These are phyloP conservation scores for Schizochytrium sp. DNA, from an alignment of 108 stramenopile species.

Conservation along the genomic window DNA sequence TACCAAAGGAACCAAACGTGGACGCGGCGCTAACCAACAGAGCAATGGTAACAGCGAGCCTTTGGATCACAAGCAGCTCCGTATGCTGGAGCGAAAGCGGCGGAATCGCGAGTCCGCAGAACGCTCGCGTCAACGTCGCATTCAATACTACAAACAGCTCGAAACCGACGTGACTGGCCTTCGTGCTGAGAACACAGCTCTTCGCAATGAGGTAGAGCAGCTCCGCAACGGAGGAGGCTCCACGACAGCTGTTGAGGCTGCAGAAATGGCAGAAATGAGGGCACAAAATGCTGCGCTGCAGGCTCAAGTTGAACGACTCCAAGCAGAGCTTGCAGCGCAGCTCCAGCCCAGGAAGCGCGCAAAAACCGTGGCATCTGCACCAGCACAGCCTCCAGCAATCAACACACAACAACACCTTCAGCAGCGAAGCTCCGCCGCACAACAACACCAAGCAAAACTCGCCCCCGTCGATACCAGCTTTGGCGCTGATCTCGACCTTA, in stretches of 20 bases:
- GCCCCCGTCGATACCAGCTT: no score
- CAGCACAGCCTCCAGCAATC: background rate
- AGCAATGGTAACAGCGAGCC: slow-evolving; percentile 11
- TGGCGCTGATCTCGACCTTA: no score
- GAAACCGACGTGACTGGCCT: slow-evolving; percentile 15
- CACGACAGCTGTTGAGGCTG: background rate
- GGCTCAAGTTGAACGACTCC: slow-evolving; percentile 18
- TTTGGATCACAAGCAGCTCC: slow-evolving; percentile 7
- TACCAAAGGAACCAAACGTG: slow-evolving; percentile 5
- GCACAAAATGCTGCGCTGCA: slow-evolving; percentile 23
- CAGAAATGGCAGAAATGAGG: background rate
- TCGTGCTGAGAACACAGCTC: slow-evolving; percentile 21
- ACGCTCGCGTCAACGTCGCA: slow-evolving; percentile 22
- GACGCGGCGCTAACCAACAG: background rate
- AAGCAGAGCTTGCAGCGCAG: slow-evolving; percentile 8
- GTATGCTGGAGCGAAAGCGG: slow-evolving; percentile 58
- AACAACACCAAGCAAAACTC: no score
- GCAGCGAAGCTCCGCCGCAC: no score
- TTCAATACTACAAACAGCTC: slow-evolving; percentile 61
- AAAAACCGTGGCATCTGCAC: background rate
- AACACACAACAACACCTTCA: no score
- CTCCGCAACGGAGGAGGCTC: background rate
- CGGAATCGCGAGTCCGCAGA: slow-evolving; percentile 61
- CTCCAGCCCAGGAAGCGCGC: slow-evolving; percentile 28
- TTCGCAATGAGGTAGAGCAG: slow-evolving; percentile 58